phyloP scores from a whole-genome alignment of 2,329 filamentous ascomycete genomes.

The Verticillium isaacii region DNA sequence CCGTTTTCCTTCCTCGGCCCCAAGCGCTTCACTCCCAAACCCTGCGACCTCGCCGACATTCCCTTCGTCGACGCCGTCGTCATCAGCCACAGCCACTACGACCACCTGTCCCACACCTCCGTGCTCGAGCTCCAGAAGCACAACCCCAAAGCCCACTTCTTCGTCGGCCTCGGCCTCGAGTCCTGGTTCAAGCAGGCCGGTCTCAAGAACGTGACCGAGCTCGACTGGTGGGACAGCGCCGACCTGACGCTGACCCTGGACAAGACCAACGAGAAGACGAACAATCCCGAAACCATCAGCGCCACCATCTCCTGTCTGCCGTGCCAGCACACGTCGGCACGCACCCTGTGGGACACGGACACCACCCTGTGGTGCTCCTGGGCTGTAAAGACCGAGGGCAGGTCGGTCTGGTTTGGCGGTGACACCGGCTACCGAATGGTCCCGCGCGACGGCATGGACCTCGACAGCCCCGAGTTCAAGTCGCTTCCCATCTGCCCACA shows the following conservation, averaged over 20 bases:
- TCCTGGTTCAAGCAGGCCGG: slow-evolving; percentile 72
- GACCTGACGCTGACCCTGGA: slow-evolving; percentile 59
- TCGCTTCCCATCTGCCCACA: slow-evolving; percentile 72
- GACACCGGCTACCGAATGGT: slow-evolving; percentile 89
- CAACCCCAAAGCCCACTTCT: slow-evolving; percentile 79
- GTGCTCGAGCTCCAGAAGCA: slow-evolving; percentile 64
- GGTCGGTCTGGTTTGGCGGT: slow-evolving; percentile 82
- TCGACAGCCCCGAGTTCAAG: slow-evolving; percentile 64
- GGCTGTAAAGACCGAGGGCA: slow-evolving; percentile 68
- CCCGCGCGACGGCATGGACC: slow-evolving; percentile 59
- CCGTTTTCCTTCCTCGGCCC: slow-evolving; percentile 68
- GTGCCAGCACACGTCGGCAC: slow-evolving; percentile 74
- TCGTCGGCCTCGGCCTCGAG: slow-evolving; percentile 79
- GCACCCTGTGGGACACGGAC: slow-evolving; percentile 64
- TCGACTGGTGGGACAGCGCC: slow-evolving; percentile 92
- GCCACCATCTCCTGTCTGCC: slow-evolving; percentile 76
- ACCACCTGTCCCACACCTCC: slow-evolving; percentile 78
- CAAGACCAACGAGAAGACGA: slow-evolving; percentile 17
- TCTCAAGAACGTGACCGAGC: slow-evolving; percentile 73
- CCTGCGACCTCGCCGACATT: slow-evolving; percentile 74
- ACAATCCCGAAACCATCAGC: slow-evolving; percentile 47
- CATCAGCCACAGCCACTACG: slow-evolving; percentile 90
- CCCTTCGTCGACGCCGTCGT: slow-evolving; percentile 72
- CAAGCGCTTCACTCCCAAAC: slow-evolving; percentile 71
- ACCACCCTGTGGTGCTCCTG: slow-evolving; percentile 86